Evolutionary conservation across 2,329 filamentous ascomycete species (phyloP).

Genomic region (Diaporthe caulivora): DNA sequence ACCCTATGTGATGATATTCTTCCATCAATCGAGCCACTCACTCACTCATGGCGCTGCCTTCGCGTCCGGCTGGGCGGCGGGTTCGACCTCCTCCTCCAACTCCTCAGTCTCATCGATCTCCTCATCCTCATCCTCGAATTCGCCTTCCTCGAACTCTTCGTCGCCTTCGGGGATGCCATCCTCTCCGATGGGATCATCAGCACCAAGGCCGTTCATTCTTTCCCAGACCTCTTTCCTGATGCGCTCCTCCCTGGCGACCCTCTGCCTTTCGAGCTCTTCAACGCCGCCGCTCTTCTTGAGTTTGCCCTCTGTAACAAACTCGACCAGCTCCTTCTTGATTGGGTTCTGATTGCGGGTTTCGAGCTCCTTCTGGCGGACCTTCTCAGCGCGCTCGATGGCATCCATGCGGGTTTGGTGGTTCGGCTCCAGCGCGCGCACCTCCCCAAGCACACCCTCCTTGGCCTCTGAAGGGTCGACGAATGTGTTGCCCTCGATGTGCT

Average conservation of each 20-base stretch:
- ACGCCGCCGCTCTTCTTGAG: slow-evolving; percentile 96
- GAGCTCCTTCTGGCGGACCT: slow-evolving; percentile 88
- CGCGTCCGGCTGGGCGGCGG: slow-evolving; percentile 25
- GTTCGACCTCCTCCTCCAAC: slow-evolving; percentile 19
- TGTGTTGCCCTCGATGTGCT: slow-evolving; percentile 61
- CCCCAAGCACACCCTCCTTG: slow-evolving; percentile 91
- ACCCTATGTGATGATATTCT: slow-evolving; percentile 3
- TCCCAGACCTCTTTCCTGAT: slow-evolving; percentile 85
- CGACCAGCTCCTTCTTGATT: slow-evolving; percentile 86
- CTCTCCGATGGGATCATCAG: slow-evolving; percentile 56
- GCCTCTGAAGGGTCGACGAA: slow-evolving; percentile 79
- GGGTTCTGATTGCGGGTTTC: slow-evolving; percentile 79
- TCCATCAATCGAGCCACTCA: neutral
- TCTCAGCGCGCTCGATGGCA: slow-evolving; percentile 97
- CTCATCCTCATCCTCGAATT: slow-evolving; percentile 25
- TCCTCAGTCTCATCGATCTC: slow-evolving; percentile 24
- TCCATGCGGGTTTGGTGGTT: slow-evolving; percentile 95
- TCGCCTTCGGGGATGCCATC: slow-evolving; percentile 46
- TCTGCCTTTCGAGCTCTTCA: slow-evolving; percentile 89
- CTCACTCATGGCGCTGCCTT: slow-evolving; percentile 29
- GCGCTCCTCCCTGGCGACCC: slow-evolving; percentile 87
- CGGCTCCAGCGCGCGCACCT: slow-evolving; percentile 91
- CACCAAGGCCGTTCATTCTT: slow-evolving; percentile 69
- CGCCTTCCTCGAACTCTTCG: slow-evolving; percentile 28
- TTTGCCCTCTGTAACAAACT: slow-evolving; percentile 89